Evolutionary conservation across 441 rosid species (phyloP).

Genomic region (Flueggea neowawraea): DNA sequence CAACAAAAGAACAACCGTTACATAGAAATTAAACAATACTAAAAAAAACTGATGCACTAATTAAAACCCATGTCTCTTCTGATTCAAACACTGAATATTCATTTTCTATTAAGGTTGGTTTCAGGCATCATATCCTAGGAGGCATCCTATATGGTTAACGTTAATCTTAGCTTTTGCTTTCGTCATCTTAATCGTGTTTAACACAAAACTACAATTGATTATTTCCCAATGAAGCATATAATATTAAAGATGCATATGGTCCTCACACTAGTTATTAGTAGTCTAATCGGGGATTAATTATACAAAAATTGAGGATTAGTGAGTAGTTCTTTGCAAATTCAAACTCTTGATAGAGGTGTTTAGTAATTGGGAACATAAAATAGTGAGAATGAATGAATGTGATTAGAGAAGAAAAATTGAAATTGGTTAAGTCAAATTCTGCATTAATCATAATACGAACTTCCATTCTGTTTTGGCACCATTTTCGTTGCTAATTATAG

Average conservation of each 20-base stretch:
- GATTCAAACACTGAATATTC: conserved; percentile 22
- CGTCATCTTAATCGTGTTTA: no score
- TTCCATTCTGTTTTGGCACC: neutral
- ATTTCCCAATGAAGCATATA: neutral
- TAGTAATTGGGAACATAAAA: no score
- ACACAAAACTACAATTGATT: no score
- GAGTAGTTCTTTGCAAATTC: conserved; percentile 11
- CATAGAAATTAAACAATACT: neutral
- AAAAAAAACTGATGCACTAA: neutral
- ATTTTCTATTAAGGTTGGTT: no score
- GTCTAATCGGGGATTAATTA: neutral
- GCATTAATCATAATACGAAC: neutral
- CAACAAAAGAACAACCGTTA: conserved; percentile 7
- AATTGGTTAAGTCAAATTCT: neutral
- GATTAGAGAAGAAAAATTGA: no score
- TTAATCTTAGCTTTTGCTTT: no score
- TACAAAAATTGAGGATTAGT: conserved; percentile 9
- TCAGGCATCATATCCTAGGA: no score
- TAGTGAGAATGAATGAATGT: no score
- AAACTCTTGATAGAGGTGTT: neutral
- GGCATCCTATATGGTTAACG: no score
- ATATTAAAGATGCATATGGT: neutral
- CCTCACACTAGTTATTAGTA: neutral
- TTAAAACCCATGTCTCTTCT: conserved; percentile 21
- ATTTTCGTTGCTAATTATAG: no score